These are phyloP conservation scores for Pythium plurisporium DNA, from an alignment of 352 stramenopile genomes.

Conservation along the genomic window DNA sequence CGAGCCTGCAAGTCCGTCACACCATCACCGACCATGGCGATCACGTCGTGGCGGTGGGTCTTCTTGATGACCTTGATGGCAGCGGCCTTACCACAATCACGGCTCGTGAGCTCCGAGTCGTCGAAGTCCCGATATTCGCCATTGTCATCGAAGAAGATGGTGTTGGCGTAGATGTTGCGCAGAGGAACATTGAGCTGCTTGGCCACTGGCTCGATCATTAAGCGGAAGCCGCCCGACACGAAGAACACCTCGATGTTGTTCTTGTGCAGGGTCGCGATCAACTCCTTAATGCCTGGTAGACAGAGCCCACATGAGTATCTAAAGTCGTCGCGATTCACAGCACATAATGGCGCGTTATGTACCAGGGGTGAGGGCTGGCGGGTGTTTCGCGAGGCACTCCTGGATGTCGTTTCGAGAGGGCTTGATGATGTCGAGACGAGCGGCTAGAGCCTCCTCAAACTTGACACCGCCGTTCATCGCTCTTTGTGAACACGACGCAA, in stretches of 20 bases:
- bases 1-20: constrained; percentile 97
- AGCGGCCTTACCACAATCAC: constrained; percentile 73
- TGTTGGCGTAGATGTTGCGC: constrained; percentile 97
- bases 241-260: constrained; percentile 94
- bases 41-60: constrained; percentile 88
- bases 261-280: constrained; percentile 88
- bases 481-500: constrained; percentile 28
- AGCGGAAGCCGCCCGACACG: constrained; percentile 96
- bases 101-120: constrained; percentile 91
- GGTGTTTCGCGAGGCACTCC: constrained; percentile 88
- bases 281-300: constrained; percentile 68
- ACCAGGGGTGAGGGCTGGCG: constrained; percentile 87
- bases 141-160: constrained; percentile 91
- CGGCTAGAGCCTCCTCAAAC: constrained; percentile 97
- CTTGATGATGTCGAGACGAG: constrained; percentile 94
- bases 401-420: constrained; percentile 88
- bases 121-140: constrained; percentile 94
- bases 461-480: constrained; percentile 98
- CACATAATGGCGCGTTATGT: no score
- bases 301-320: constrained; percentile 12
- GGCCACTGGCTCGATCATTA: constrained; percentile 98
- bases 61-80: constrained; percentile 90
- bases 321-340: not conserved
- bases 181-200: constrained; percentile 75
- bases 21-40: constrained; percentile 99